Evolutionary conservation across 106 monocot species (phyloP), one percentile per base, ranked within the genome.

Genomic region (Acorus calamus): DNA sequence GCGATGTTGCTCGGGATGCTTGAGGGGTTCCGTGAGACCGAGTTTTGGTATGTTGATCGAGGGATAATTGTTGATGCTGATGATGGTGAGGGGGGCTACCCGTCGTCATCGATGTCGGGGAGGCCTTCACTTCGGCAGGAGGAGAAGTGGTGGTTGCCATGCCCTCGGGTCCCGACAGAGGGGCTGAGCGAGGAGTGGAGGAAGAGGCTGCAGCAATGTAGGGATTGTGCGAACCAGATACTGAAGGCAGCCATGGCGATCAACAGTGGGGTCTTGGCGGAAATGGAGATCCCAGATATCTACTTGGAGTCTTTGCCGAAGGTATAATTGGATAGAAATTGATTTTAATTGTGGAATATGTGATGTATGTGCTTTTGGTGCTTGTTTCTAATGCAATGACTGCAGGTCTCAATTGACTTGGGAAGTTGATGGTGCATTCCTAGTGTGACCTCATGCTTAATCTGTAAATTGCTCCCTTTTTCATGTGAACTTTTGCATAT

Each of bases 101-200:
- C 79, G 11, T 75, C 84, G 28, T 71, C 84, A 11, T 77, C 84
- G 0, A 28, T 28, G 28, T 77, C 74, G 42, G 77, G 79, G 13
- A 71, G 77, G 76, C 74, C 77, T 0, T 85, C 84, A 0, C 56
- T 83, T 57, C 76, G 96, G 71, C 85, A 91, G 72, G 96, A 96
- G 49, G 96, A 96, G 63, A 96, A 96, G 61, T 96, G 96, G 96
- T 96, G 96, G 96, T 79, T 96, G 5, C 96, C 96, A 0, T 88
- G 78, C 70, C 96, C 96, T 5, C 42, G 87, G 11, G 87, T 96
- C 14, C 84, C 87, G 2, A 73, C 86, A 2, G 83, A 78, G 61
- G 96, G 91, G 2, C 49, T 91, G 47, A 82, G 84, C 0, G 87
- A 85, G 71, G 84, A 78, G 6, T 55, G 73, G 3, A 82, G 87